These are phyloP conservation scores for Collybia sordida DNA, from an alignment of 768 basidiomycete species.

Conservation along the genomic window DNA sequence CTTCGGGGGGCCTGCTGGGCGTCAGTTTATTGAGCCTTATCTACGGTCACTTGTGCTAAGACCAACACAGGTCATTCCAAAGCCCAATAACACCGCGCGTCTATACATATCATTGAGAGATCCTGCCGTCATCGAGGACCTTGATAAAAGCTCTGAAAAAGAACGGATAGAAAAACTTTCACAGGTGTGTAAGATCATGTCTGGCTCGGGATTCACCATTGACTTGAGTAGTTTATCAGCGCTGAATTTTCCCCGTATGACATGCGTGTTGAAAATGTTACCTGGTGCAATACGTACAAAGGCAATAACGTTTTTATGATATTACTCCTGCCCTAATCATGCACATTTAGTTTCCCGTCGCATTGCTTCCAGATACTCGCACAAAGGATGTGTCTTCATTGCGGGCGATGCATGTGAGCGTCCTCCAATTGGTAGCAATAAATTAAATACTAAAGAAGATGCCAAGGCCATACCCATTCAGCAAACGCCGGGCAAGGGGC, in stretches of 20 bases:
- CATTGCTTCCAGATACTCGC: constrained; percentile 1
- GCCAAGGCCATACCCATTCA: constrained; percentile 3
- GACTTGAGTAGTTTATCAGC: not conserved
- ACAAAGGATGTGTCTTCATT: constrained; percentile 1
- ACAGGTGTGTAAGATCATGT: not conserved
- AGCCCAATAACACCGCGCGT: constrained; percentile 1
- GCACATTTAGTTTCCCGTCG: not conserved
- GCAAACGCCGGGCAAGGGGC: constrained; percentile 4
- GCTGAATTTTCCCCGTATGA: not conserved
- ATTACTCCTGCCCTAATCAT: not conserved
- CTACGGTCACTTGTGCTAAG: not conserved
- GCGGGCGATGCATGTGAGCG: constrained; percentile 4
- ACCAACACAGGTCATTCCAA: not conserved
- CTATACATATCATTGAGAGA: not conserved
- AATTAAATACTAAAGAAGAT: not conserved
- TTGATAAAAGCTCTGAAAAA: no score
- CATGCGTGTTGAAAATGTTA: constrained; percentile 2
- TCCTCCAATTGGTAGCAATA: no score
- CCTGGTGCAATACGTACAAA: constrained; percentile 3
- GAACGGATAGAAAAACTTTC: no score
- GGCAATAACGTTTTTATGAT: not conserved
- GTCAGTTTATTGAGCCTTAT: not conserved
- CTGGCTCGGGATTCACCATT: not conserved
- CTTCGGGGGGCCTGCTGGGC: not conserved
- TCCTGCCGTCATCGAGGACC: no score